phyloP scores from a whole-genome alignment of 2,329 filamentous ascomycete genomes.

The Tolypocladium inflatum region DNA sequence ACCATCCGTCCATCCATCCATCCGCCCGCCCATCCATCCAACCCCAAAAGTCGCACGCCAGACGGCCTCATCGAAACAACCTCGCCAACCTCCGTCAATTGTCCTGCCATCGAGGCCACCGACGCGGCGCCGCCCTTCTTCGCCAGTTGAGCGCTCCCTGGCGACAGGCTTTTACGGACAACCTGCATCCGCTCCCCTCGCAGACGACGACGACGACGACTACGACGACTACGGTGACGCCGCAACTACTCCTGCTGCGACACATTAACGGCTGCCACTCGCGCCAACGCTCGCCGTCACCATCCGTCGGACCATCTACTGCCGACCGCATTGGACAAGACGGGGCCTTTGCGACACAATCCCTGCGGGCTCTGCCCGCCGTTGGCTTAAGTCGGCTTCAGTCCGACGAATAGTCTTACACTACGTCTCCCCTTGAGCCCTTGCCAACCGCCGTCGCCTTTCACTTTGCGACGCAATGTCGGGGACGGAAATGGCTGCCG shows the following conservation, averaged over 20 bases:
- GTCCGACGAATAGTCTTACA: not conserved
- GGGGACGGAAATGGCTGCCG: slow-evolving; percentile 19
- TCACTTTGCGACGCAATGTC: slow-evolving; percentile 18
- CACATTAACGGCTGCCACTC: not conserved
- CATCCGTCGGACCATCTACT: not conserved
- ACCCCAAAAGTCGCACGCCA: not conserved
- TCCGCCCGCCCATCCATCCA: not conserved
- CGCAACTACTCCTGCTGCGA: not conserved
- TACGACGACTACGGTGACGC: not conserved
- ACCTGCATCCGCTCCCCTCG: not conserved
- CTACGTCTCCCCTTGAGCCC: too few species aligned
- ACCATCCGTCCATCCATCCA: not conserved
- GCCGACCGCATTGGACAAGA: not conserved
- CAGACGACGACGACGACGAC: not conserved
- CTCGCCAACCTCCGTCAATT: not conserved
- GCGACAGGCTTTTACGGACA: not conserved
- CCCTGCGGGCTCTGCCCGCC: not conserved
- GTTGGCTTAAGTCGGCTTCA: not conserved
- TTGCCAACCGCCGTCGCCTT: not conserved
- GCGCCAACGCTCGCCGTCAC: not conserved
- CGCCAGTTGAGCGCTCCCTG: not conserved
- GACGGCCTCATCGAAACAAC: not conserved
- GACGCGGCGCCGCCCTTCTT: not conserved
- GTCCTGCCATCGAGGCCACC: not conserved
- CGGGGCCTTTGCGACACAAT: not conserved